Base-by-base conservation (phyloP, 2,329 filamentous ascomycete genomes). In the Ophiostoma perfectum region DNA sequence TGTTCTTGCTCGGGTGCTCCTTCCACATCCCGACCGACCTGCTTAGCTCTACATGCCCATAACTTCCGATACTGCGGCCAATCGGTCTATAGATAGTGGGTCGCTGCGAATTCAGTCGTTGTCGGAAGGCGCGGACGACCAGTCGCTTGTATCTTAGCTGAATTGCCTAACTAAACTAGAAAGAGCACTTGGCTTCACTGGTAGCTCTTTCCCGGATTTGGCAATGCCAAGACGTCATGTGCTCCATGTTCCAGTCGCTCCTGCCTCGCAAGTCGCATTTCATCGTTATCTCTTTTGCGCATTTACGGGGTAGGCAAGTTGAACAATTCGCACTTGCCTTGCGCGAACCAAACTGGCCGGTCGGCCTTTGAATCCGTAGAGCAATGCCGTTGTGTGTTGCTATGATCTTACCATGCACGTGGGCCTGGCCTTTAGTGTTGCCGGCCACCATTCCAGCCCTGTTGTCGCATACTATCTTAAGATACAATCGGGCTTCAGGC, bases 211-310 rank as follows among this genome's bases (percentile, higher is more conserved):
- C 27, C 18, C 27, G 11, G 8, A 27, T 12, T 45, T 55, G 49
- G 8, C 1, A 55, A 11, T 36, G 49, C 49, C 49, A 55, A 55
- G 49, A 55, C 18, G 14, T 55, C 49, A 55, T 55, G 49, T 55
- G 49, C 18, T n/a, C 49, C 3, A 8, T 55, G 49, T 55, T 55
- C 49, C 49, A 18, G 49, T 12, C 49, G 49, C 49, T 55, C 49
- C 49, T 55, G 18, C 18, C 12, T 0, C 49, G 12, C 18, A 55
- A 55, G 49, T 55, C 7, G 7, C 49, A 27, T 55, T 55, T 55
- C 49, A 18, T 55, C 49, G 49, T 55, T 55, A 55, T 55, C 18
- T 55, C 49, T 55, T 55, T 55, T 55, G 49, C 49, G 49, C 49
- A 55, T 5, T 16, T 52, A 8, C 47, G 47, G 27, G 27, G 27